Percentiles rank a stretch among this genome's conserved stretches.
Conservation (phyloP, 306 rosid species). For the Cucurbita pepo region DNA sequence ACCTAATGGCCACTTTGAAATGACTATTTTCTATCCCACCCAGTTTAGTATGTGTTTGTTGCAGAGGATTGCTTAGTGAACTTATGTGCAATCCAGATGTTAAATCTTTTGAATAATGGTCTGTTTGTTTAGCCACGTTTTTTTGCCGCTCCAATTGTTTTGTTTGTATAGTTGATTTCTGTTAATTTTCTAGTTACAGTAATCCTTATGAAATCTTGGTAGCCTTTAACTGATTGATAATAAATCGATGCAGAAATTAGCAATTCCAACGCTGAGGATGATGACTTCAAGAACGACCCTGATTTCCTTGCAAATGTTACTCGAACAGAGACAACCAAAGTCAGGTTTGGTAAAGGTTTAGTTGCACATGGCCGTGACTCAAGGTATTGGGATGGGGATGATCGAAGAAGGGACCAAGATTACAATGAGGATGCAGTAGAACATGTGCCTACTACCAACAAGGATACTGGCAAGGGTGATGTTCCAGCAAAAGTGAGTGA, state of each 20-base stretch:
- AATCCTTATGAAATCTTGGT: not conserved
- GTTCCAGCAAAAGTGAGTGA: slow-evolving; percentile 18
- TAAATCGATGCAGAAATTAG: slow-evolving; percentile 34
- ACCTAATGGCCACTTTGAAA: not conserved
- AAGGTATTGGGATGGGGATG: slow-evolving; percentile 94
- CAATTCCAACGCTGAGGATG: slow-evolving; percentile 27
- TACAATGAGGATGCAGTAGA: slow-evolving; percentile 55
- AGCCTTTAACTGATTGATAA: slow-evolving; percentile 6
- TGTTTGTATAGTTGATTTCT: not conserved
- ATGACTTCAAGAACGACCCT: slow-evolving; percentile 40
- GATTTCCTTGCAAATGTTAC: slow-evolving; percentile 82
- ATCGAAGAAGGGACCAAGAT: slow-evolving; percentile 86
- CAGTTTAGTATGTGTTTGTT: not conserved
- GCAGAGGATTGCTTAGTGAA: not conserved
- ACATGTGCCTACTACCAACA: slow-evolving; percentile 17
- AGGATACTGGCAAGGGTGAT: slow-evolving; percentile 12
- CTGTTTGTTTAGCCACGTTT: not conserved
- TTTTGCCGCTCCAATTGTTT: not conserved
- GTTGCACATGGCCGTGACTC: slow-evolving; percentile 80
- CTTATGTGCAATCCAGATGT: not conserved
- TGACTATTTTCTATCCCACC: not conserved
- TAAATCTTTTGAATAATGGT: not conserved
- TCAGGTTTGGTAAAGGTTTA: slow-evolving; percentile 56
- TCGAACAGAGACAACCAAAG: slow-evolving; percentile 46
- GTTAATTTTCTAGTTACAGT: not conserved